Conservation (phyloP, 1,139 yeast genomes). For the Hansenula sp. region DNA sequence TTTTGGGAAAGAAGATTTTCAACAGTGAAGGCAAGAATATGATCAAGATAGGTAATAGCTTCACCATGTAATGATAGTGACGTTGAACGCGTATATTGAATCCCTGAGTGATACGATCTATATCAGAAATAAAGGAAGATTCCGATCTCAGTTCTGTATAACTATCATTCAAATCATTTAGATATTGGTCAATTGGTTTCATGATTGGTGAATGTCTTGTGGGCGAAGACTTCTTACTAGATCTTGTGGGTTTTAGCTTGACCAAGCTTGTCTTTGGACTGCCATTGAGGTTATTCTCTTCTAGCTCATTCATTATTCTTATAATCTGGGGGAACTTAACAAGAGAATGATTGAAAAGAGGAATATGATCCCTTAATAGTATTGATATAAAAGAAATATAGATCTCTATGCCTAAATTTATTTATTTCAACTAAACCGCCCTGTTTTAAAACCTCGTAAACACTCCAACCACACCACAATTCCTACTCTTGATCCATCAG, state of each 20-base stretch:
- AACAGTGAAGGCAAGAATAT: slow-evolving; percentile 3
- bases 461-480: too few species aligned
- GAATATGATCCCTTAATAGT: too few species aligned
- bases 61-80: slow-evolving; percentile 1
- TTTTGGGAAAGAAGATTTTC: slow-evolving; percentile 13
- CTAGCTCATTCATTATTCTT: too few species aligned
- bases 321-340: too few species aligned
- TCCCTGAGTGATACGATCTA: not conserved
- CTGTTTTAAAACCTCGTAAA: too few species aligned
- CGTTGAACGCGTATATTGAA: not conserved
- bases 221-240: not conserved
- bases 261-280: not conserved
- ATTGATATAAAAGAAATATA: too few species aligned
- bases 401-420: too few species aligned
- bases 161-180: not conserved
- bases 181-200: slow-evolving; percentile 1
- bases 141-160: not conserved
- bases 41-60: slow-evolving; percentile 1
- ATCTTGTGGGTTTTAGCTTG: not conserved
- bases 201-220: not conserved
- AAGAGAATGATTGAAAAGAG: too few species aligned
- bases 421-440: too few species aligned
- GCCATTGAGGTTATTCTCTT: too few species aligned
- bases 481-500: too few species aligned
- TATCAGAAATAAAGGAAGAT: not conserved